These are phyloP conservation scores for Amyloporia xantha DNA, from an alignment of 768 basidiomycete genomes.

Conservation along the genomic window DNA sequence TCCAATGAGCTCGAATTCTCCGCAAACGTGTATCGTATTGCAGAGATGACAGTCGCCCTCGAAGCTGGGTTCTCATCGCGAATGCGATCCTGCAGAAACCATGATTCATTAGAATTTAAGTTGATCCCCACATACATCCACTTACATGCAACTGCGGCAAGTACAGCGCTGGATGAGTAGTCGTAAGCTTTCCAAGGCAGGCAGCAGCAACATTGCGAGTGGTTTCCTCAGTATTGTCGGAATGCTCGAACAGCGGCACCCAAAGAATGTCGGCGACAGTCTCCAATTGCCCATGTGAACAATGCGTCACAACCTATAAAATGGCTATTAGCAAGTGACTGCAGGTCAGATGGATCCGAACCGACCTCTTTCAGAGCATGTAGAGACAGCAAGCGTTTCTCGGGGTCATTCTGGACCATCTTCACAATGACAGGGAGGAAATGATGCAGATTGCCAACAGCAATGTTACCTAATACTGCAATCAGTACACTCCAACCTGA, in stretches of 20 bases:
- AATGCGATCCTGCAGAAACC: constrained; percentile 48
- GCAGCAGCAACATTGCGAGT: constrained; percentile 94
- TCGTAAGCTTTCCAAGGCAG: constrained; percentile 92
- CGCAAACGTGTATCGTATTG: constrained; percentile 86
- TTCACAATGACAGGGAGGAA: constrained; percentile 85
- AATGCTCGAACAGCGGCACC: constrained; percentile 88
- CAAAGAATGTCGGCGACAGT: constrained; percentile 85
- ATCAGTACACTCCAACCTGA: too few species aligned
- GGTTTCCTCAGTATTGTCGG: constrained; percentile 84
- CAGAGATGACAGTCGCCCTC: constrained; percentile 85
- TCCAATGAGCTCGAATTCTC: constrained; percentile 84
- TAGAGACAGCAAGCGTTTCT: constrained; percentile 77
- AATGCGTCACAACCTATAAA: constrained; percentile 82
- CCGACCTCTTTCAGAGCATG: constrained; percentile 90
- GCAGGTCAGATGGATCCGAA: not conserved
- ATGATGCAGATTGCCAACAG: constrained; percentile 84
- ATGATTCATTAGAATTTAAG: not conserved
- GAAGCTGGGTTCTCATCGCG: constrained; percentile 62
- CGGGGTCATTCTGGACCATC: constrained; percentile 64
- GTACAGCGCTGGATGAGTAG: constrained; percentile 85
- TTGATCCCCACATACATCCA: not conserved
- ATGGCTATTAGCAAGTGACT: not conserved
- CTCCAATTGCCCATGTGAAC: constrained; percentile 77
- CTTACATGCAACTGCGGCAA: constrained; percentile 86
- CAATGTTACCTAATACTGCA: constrained; percentile 64